Evolutionary conservation across 129 eudicot genomes (phyloP).

Genomic region (Smallanthus sonchifolius): DNA sequence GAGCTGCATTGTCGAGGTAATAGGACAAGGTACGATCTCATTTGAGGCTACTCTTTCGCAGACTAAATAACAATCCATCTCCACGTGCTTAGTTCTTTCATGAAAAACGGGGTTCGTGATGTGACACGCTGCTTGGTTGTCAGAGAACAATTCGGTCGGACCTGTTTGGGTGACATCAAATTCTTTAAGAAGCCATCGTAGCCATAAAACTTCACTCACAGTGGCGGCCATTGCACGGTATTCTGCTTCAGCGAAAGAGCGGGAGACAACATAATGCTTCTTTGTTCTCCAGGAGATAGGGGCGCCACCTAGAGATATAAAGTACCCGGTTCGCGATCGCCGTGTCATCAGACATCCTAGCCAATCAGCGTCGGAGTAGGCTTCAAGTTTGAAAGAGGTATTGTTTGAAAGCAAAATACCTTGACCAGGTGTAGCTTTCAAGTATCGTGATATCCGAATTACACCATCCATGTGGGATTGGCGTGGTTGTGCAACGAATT

Average conservation of each 20-base stretch:
- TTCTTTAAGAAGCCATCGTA: neutral
- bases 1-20: neutral
- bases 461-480: too few species aligned
- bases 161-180: neutral
- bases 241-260: neutral
- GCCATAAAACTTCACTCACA: neutral
- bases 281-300: neutral
- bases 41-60: neutral
- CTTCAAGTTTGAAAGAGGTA: neutral
- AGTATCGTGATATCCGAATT: neutral
- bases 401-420: neutral
- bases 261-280: neutral
- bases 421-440: neutral
- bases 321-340: neutral
- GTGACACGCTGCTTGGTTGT: too few species aligned
- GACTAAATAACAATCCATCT: too few species aligned
- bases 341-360: neutral
- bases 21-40: neutral
- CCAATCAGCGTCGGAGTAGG: neutral
- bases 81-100: too few species aligned
- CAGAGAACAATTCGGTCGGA: neutral
- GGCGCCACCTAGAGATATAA: neutral
- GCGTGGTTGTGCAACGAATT: too few species aligned
- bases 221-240: neutral
- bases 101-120: too few species aligned